phyloP scores from a whole-genome alignment of 768 basidiomycete genomes.

The Phlegmacium glaucopus region DNA sequence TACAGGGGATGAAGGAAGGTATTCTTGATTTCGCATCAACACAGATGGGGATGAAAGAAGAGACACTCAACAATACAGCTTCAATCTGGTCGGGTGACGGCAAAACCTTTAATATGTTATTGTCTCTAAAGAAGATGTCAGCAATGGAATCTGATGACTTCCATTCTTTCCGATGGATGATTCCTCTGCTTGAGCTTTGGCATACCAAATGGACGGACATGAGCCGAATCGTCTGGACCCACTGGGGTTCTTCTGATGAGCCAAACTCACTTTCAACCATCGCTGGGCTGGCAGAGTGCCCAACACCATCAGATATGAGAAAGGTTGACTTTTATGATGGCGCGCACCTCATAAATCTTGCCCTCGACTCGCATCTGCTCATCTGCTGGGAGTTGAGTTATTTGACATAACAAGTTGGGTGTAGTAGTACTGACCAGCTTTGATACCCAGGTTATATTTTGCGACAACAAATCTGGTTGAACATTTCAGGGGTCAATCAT shows the following conservation, averaged over 20 bases:
- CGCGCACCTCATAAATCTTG: constrained; percentile 14
- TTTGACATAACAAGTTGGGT: neutral
- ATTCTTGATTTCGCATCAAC: constrained; percentile 13
- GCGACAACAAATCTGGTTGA: constrained; percentile 6
- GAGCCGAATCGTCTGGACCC: constrained; percentile 13
- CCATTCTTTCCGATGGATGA: constrained; percentile 16
- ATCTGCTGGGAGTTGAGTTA: constrained; percentile 17
- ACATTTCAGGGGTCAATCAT: constrained; percentile 3
- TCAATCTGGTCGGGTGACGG: constrained; percentile 14
- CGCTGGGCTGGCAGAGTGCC: constrained; percentile 14
- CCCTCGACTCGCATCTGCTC: constrained; percentile 17
- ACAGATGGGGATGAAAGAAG: constrained; percentile 13
- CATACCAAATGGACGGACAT: constrained; percentile 32
- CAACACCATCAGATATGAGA: constrained; percentile 17
- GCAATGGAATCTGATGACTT: constrained; percentile 12
- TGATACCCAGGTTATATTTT: constrained; percentile 1
- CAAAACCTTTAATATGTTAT: constrained; percentile 15
- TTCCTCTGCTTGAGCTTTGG: constrained; percentile 27
- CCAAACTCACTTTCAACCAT: constrained; percentile 12
- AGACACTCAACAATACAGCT: constrained; percentile 8
- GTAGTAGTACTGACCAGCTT: neutral
- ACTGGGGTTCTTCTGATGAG: constrained; percentile 20
- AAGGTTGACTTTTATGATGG: constrained; percentile 24
- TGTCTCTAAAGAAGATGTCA: constrained; percentile 8
- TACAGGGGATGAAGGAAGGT: constrained; percentile 16